Evolutionary conservation across 345 rosid genomes (phyloP), one percentile per base, ranked within the genome.

Genomic region (Capsella bursapastoris): DNA sequence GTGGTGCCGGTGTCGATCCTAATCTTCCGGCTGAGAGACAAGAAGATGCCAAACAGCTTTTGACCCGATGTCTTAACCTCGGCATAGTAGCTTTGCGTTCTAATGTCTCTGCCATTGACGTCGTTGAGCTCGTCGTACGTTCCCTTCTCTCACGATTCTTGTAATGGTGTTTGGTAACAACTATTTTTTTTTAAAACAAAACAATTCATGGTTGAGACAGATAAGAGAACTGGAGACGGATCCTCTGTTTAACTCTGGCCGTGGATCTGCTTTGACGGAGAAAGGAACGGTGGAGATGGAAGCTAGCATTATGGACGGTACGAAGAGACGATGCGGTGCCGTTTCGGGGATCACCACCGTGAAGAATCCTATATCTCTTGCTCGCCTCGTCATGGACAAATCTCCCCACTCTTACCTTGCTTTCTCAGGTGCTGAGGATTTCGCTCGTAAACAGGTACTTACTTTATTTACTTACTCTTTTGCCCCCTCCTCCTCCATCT

Each of bases 1-100:
- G 99, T 13, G 99, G 99, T 81, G 97, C 99, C 27, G 99, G 97
- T 22, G 85, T 94, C n/a, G 99, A 94, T 82, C 97, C 99, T 0
- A 90, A 89, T 77, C 97, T 94, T 78, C 97, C 97, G 4, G 70
- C 45, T 0, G 85, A 88, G 57, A 80, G 95, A 37, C 99, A 91
- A 56, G 97, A 94, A 68, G 82, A 86, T 58, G 99, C 99, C 35
- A 94, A 90, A 76, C 71, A 77, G 76, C 97, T 94, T 83, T 86
- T 94, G 70, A 75, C 87, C 66, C 97, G 89, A 53, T 91, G 99
- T 85, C 97, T 94, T 27, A 79, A 90, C 69, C 79, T 94, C 7
- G 99, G 99, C 72, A 89, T 89, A 84, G 76, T 86, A 53, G 90
- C 96, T 68, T 92, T 94, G 64, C 85, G 86, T 77, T 90, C 97